Evolutionary conservation across 73 alveolate species (phyloP), one percentile per base, ranked within the genome.

Genomic region (Paraurostyla sp.): DNA sequence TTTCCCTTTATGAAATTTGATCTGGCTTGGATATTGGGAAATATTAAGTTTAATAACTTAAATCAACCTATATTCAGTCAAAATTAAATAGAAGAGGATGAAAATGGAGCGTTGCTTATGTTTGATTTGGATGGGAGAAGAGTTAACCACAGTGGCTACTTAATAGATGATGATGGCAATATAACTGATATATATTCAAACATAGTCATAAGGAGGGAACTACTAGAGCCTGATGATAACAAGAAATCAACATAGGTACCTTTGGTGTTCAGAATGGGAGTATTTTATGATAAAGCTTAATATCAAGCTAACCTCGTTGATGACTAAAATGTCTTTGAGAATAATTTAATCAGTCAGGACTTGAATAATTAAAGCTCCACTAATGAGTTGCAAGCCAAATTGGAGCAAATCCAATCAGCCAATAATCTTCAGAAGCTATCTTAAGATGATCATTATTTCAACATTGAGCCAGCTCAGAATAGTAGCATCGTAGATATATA

Each of bases 121-220:
- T 73, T 23, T 50, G 92, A 83, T 69, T 11, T n/a, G 9, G 85
- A 83, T 46, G 92, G 92, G 42, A 83, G 49, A 49, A 29, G 0
- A 25, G 85, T 83, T 2, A 83, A 83, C 76, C n/a, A 33, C n/a
- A 6, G 9, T 1, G 92, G 92, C 42, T 83, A 63, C 35, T 48
- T 83, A 41, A 25, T 83, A 23, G 92, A 83, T 38, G 59, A 63
- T 1, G 54, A 43, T 2, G 92, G 85, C 11, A 83, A 83, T 62
- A 63, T 83, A 4, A 25, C 65, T 22, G 92, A 83, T 69, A 29
- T 11, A 60, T 29, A 63, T 43, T 84, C 85, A 33, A 83, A 83
- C 29, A 23, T 41, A 3, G 85, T 83, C 29, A 30, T 83, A 25
- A 63, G 38, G 45, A 83, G 57, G 54, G 92, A 83, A 42, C 40